These are phyloP conservation scores for Quercus phellos DNA, from an alignment of 331 rosid species.

Conservation along the genomic window DNA sequence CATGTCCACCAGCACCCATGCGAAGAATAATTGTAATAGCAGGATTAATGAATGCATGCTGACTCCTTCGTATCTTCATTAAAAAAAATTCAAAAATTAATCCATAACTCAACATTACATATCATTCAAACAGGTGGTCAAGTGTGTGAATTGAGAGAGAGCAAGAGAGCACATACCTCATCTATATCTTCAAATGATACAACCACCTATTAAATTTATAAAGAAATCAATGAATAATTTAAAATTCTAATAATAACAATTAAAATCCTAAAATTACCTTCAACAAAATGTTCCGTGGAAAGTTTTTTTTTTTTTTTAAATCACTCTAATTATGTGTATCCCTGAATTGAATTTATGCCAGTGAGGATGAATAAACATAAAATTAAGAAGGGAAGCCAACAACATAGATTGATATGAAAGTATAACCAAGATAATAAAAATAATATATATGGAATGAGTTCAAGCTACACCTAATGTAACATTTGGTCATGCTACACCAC, in stretches of 20 bases:
- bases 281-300: not conserved
- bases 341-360: too few relatives aligned
- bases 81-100: constrained; percentile 4
- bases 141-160: not conserved
- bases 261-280: constrained; percentile 6
- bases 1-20: constrained; percentile 99
- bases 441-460: too few relatives aligned
- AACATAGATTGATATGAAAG: too few relatives aligned
- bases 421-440: too few relatives aligned
- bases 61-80: constrained; percentile 85
- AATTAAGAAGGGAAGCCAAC: too few relatives aligned
- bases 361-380: too few relatives aligned
- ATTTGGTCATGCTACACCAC: too few relatives aligned
- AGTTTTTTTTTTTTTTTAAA: too few relatives aligned
- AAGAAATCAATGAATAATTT: not conserved
- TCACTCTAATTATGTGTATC: not conserved
- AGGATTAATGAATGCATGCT: constrained; percentile 97
- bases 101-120: constrained; percentile 16
- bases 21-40: constrained; percentile 90
- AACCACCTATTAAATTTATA: constrained; percentile 54
- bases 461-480: too few relatives aligned
- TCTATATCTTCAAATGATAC: constrained; percentile 86
- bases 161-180: constrained; percentile 52
- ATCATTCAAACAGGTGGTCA: constrained; percentile 16
- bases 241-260: not conserved